phyloP scores from a whole-genome alignment of 768 basidiomycete genomes.

The Xanthoconium stramineum region DNA sequence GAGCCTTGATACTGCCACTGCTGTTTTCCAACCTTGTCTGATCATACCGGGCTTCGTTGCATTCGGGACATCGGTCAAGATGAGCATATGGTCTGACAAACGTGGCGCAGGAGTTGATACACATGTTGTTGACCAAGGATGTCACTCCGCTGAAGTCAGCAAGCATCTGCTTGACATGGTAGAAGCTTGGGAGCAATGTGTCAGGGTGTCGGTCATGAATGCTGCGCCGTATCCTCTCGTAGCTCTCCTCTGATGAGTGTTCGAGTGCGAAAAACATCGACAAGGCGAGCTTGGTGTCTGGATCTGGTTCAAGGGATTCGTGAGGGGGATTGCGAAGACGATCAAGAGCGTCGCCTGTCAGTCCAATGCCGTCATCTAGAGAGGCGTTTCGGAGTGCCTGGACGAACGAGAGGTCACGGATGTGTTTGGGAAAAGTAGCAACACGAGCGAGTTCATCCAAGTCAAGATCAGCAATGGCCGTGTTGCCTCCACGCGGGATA shows the following conservation, averaged over 20 bases:
- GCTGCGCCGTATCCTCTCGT: background rate
- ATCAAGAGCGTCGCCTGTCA: constrained; percentile 15
- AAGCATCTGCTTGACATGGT: background rate
- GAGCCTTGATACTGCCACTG: background rate
- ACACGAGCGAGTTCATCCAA: background rate
- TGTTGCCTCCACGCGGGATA: background rate
- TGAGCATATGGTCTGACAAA: background rate
- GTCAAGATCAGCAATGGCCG: background rate
- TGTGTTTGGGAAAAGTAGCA: background rate
- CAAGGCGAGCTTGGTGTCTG: background rate
- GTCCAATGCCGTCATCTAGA: background rate
- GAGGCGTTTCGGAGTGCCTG: background rate
- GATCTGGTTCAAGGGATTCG: background rate
- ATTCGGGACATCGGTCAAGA: background rate
- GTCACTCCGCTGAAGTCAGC: background rate
- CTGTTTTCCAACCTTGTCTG: background rate
- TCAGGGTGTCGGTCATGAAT: background rate
- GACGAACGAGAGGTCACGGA: background rate
- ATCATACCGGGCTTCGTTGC: background rate
- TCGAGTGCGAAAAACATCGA: background rate
- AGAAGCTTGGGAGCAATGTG: background rate
- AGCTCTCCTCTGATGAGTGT: background rate
- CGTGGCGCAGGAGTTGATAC: background rate
- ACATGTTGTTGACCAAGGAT: background rate
- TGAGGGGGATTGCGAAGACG: background rate